Percentiles rank a stretch among this genome's conserved stretches.
phyloP scores from a whole-genome alignment of 768 basidiomycete genomes.

The Auriscalpium vulgare region DNA sequence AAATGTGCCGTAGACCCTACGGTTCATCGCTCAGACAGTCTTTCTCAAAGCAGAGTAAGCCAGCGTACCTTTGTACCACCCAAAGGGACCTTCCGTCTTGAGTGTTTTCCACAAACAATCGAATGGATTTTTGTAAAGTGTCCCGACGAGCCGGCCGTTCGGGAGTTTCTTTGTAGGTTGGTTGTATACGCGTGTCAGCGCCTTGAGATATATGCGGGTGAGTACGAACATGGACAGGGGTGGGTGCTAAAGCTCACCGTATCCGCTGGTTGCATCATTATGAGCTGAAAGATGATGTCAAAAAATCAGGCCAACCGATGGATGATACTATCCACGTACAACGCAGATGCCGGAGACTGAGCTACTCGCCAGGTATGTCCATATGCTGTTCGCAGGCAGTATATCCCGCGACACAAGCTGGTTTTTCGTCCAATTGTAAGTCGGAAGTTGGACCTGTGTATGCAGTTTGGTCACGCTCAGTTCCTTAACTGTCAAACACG shows the following conservation, averaged over 20 bases:
- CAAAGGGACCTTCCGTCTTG: conserved; percentile 78
- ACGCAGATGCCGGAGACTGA: conserved; percentile 88
- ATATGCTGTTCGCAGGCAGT: conserved; percentile 67
- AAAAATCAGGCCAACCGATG: not conserved
- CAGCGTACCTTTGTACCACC: conserved; percentile 86
- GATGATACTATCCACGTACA: conserved; percentile 37
- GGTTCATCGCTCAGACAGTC: not conserved
- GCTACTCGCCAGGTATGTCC: conserved; percentile 85
- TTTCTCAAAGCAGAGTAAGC: not conserved
- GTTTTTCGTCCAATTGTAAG: conserved; percentile 90
- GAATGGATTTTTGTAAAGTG: conserved; percentile 84
- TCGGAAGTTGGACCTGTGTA: conserved; percentile 84
- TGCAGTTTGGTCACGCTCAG: not conserved
- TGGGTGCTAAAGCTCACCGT: conserved; percentile 43
- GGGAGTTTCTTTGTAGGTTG: conserved; percentile 73
- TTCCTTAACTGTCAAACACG: not conserved
- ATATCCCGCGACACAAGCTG: conserved; percentile 63
- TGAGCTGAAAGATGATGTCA: conserved; percentile 39
- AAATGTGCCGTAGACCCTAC: conserved; percentile 90
- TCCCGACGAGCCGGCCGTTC: conserved; percentile 64
- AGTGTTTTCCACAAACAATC: conserved; percentile 97
- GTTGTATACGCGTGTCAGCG: conserved; percentile 93
- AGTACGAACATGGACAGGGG: not conserved
- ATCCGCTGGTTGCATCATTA: conserved; percentile 94
- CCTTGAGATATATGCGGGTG: conserved; percentile 30